Conservation (phyloP, 2,329 filamentous ascomycete genomes). For the Venturia pyrina region DNA sequence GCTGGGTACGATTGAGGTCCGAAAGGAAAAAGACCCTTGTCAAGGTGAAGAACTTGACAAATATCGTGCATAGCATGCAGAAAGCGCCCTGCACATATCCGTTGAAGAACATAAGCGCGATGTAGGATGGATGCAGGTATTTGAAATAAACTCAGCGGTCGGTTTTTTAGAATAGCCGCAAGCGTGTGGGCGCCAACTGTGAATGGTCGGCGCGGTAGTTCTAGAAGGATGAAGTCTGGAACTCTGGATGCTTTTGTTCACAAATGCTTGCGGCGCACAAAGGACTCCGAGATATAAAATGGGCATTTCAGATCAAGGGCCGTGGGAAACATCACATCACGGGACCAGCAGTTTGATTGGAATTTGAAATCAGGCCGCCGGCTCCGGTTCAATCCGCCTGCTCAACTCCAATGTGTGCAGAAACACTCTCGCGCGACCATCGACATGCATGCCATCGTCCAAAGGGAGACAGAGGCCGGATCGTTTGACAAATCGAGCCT, state of each 20-base stretch:
- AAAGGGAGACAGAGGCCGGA: not conserved
- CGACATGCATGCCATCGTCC: not conserved
- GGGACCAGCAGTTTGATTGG: not conserved
- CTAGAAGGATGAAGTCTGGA: not conserved
- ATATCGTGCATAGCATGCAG: not conserved
- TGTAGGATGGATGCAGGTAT: not conserved
- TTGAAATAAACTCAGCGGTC: not conserved
- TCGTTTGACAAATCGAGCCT: not conserved
- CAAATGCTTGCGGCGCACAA: not conserved
- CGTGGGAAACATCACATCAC: not conserved
- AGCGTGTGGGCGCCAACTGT: not conserved
- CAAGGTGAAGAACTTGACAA: not conserved
- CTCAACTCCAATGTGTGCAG: not conserved
- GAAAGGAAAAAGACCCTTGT: conserved; percentile 1
- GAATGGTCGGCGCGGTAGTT: not conserved
- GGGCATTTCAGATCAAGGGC: no score
- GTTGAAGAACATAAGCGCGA: not conserved
- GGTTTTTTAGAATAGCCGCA: not conserved
- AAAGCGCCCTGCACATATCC: not conserved
- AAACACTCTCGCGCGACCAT: not conserved
- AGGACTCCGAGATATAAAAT: not conserved
- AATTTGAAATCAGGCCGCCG: not conserved
- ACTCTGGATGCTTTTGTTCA: not conserved
- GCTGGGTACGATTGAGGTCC: not conserved
- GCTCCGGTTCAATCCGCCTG: not conserved